Base-by-base conservation (phyloP, 2,329 filamentous ascomycete species). In the Colletotrichum aenigma region DNA sequence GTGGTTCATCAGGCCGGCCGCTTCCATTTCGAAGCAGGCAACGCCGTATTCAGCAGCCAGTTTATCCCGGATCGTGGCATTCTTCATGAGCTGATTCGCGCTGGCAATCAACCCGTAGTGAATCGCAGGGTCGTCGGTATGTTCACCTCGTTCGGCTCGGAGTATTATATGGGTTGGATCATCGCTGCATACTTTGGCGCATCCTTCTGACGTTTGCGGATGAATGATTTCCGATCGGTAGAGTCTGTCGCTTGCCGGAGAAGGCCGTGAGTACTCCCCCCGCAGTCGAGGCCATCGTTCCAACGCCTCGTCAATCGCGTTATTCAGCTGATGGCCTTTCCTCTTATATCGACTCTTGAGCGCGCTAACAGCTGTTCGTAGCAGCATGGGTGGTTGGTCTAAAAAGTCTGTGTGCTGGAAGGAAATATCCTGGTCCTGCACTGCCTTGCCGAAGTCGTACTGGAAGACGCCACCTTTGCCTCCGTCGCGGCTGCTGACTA, bases 41-140 rank as follows among this genome's bases (percentile, higher is more conserved):
- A n/a, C 4, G 5, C 9, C n/a, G 1, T 7, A 2, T n/a, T 55
- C 48, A 4, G 18, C n/a, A 6, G 8, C 8, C 4, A 34, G 4
- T 13, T 34, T 34, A 38, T 87, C 84, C 10, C 87, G 79, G 2
- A 75, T 68, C 0, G 21, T 3, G 0, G 79, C 81, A 18, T 84
- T 79, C 60, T 84, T 85, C 62, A 88, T 82, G 0, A 87, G 82
- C 2, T 79, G 76, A 60, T 86, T 83, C 0, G 81, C 82, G 0
- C 84, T 85, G 0, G 81, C 82, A 26, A 83, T 80, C 4, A 78
- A n/a, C 2, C 80, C 79, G 30, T 78, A 80, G 52, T 81, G 80
- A 15, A 80, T 71, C 6, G 76, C 66, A 13, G 43, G 65, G 12
- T 76, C 68, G 0, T 13, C 24, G 28, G 28, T 30, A 6, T 30